Evolutionary conservation across 108 stramenopile species (phyloP).

Genomic region (Tribonema minus): DNA sequence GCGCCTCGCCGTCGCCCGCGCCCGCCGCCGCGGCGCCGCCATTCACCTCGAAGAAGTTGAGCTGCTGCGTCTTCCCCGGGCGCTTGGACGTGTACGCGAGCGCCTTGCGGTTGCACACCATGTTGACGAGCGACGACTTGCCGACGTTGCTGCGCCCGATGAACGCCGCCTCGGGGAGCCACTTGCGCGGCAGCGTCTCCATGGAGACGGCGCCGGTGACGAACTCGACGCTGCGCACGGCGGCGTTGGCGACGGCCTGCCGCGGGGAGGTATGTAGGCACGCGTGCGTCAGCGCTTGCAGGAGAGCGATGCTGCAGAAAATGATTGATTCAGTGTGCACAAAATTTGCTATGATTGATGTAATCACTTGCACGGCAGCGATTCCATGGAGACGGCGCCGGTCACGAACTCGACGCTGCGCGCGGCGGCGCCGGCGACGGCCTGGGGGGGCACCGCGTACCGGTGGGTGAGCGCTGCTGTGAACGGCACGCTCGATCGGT

Average conservation of each 20-base stretch:
- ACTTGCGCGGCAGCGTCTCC: conserved; percentile 75
- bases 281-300: no score
- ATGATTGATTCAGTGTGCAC: no score
- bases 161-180: conserved; percentile 73
- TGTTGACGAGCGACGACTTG: conserved; percentile 81
- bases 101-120: conserved; percentile 83
- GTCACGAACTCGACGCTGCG: conserved; percentile 31
- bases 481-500: no score
- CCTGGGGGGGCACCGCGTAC: no score
- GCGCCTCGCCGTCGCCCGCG: conserved; percentile 72
- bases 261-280: no score
- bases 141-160: conserved; percentile 90
- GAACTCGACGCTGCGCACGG: conserved; percentile 22
- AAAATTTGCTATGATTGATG: no score
- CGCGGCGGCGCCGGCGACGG: conserved; percentile 17
- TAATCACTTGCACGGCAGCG: no score
- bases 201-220: conserved; percentile 72
- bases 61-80: conserved; percentile 93
- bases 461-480: no score
- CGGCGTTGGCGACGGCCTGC: conserved; percentile 29
- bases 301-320: no score
- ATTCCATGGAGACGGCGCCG: conserved; percentile 76
- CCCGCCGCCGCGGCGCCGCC: no score
- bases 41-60: conserved; percentile 93
- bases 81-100: conserved; percentile 85